Evolutionary conservation across 2,329 filamentous ascomycete species (phyloP).

Genomic region (Bisporella sp.): DNA sequence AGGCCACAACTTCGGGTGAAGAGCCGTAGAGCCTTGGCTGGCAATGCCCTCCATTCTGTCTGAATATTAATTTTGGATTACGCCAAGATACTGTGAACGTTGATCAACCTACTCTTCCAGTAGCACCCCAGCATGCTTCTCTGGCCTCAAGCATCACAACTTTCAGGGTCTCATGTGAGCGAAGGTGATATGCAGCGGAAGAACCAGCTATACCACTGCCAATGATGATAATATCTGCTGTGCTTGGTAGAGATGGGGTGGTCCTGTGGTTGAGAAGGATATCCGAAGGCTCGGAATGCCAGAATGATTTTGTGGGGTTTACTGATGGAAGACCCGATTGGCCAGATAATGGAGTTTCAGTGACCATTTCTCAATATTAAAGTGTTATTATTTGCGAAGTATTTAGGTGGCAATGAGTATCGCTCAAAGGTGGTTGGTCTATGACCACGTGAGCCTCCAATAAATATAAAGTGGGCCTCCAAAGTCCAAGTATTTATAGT

Average conservation of each 20-base stretch:
- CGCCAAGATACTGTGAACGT: background rate
- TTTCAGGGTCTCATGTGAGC: conserved; percentile 37
- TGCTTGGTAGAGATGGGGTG: conserved; percentile 52
- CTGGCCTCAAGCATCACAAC: conserved; percentile 71
- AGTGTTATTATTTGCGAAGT: too few relatives aligned
- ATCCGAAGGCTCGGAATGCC: conserved; percentile 62
- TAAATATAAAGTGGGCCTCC: too few relatives aligned
- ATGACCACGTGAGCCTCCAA: too few relatives aligned
- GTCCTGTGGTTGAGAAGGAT: conserved; percentile 61
- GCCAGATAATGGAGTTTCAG: conserved; percentile 1
- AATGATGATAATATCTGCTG: conserved; percentile 63
- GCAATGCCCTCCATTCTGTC: conserved; percentile 64
- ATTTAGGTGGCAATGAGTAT: too few relatives aligned
- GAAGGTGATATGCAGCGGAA: conserved; percentile 59
- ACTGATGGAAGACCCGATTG: conserved; percentile 45
- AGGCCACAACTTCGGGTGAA: conserved; percentile 54
- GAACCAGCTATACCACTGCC: conserved; percentile 73
- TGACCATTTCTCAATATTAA: background rate
- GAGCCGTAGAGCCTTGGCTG: conserved; percentile 62
- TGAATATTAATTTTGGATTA: conserved; percentile 3
- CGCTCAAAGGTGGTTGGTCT: too few relatives aligned
- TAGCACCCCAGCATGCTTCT: conserved; percentile 78
- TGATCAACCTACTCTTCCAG: conserved; percentile 55
- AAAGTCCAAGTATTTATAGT: too few relatives aligned
- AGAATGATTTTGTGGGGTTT: conserved; percentile 61